These are phyloP conservation scores for Neophaeococcomyces mojaviensis DNA, from an alignment of 2,329 filamentous ascomycete species.

Conservation along the genomic window DNA sequence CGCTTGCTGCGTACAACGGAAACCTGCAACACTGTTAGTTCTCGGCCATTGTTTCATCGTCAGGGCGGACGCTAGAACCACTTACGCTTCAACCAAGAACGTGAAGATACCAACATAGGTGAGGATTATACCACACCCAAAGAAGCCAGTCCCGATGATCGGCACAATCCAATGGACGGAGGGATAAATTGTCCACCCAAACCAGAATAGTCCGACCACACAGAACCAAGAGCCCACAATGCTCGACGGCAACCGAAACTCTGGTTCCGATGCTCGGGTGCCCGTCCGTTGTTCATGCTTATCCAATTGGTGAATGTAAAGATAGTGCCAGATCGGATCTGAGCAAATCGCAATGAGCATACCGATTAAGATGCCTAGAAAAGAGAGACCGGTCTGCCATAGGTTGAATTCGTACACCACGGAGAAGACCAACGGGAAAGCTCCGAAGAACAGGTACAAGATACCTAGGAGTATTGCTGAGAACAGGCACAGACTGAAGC, in stretches of 20 bases:
- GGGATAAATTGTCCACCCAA: slow-evolving; percentile 64
- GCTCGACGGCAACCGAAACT: slow-evolving; percentile 71
- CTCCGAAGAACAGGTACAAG: slow-evolving; percentile 37
- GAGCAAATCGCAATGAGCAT: slow-evolving; percentile 40
- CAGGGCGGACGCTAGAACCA: too few relatives aligned
- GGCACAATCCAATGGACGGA: slow-evolving; percentile 69
- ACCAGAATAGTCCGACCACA: slow-evolving; percentile 76
- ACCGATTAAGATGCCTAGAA: slow-evolving; percentile 44
- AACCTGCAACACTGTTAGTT: slow-evolving; percentile 21
- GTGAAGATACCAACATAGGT: slow-evolving; percentile 81
- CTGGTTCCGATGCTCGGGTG: slow-evolving; percentile 61
- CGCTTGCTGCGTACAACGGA: slow-evolving; percentile 44
- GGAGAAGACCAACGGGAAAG: slow-evolving; percentile 36
- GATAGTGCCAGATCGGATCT: slow-evolving; percentile 40
- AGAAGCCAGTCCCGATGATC: slow-evolving; percentile 64
- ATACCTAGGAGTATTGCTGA: slow-evolving; percentile 35
- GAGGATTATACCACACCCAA: slow-evolving; percentile 65
- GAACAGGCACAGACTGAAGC: slow-evolving; percentile 35
- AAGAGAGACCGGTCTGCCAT: slow-evolving; percentile 28
- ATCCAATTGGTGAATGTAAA: slow-evolving; percentile 35
- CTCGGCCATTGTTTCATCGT: too few relatives aligned
- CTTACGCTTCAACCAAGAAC: slow-evolving; percentile 60
- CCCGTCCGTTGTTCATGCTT: slow-evolving; percentile 31
- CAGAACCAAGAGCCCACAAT: slow-evolving; percentile 70
- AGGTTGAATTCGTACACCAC: slow-evolving; percentile 33